Conservation (phyloP, 2,329 filamentous ascomycete species). For the Bipolaris gigantea region DNA sequence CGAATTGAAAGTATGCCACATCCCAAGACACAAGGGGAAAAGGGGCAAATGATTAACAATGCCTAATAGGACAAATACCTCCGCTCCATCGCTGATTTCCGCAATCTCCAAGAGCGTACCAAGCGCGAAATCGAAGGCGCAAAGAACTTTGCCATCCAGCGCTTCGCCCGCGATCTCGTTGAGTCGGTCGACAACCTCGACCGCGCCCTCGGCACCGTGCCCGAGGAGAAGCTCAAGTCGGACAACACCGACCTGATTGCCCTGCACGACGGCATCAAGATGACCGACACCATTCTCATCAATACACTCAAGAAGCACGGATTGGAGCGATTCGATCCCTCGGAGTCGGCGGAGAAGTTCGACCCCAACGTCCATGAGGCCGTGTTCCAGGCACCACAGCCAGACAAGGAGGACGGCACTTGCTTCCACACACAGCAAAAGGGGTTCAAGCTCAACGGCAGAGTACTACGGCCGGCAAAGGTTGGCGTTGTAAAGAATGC, state of each 20-base stretch:
- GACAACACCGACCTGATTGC: constrained; percentile 73
- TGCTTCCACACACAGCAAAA: constrained; percentile 94
- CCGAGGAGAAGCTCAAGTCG: constrained; percentile 68
- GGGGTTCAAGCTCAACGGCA: constrained; percentile 90
- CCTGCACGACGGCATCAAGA: constrained; percentile 86
- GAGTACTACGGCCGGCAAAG: constrained; percentile 88
- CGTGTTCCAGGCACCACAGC: constrained; percentile 87
- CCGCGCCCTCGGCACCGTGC: constrained; percentile 80
- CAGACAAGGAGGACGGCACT: constrained; percentile 84
- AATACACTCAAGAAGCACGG: constrained; percentile 91
- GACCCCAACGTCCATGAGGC: constrained; percentile 97
- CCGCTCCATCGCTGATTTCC: constrained; percentile 92
- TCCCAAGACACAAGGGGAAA: neutral
- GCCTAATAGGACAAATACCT: constrained; percentile 81
- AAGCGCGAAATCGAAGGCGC: constrained; percentile 85
- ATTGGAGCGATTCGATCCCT: constrained; percentile 82
- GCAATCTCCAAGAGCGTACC: constrained; percentile 94
- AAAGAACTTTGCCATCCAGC: constrained; percentile 89
- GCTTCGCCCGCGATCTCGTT: constrained; percentile 91
- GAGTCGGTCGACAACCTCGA: constrained; percentile 98
- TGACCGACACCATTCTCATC: constrained; percentile 91
- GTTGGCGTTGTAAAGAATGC: constrained; percentile 92
- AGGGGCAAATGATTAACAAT: neutral
- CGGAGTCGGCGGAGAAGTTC: constrained; percentile 75
- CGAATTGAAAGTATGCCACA: constrained; percentile 76